These are phyloP conservation scores for Arabidopsis lyrata DNA, from an alignment of 441 rosid species.

Conservation along the genomic window DNA sequence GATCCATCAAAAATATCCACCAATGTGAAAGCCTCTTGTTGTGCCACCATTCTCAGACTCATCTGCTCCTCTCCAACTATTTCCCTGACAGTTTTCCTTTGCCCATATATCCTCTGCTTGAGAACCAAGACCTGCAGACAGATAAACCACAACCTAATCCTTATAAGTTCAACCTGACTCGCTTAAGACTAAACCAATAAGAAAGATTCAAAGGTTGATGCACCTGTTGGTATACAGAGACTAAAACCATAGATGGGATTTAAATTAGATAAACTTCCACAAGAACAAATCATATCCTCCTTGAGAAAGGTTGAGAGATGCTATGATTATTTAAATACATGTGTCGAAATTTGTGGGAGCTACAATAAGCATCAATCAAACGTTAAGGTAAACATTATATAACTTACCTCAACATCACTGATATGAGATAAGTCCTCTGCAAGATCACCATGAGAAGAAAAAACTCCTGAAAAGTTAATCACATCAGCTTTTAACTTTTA, in stretches of 20 bases:
- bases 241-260: slow-evolving; percentile 39
- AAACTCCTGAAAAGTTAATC: slow-evolving; percentile 11
- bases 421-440: slow-evolving; percentile 36
- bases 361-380: slow-evolving; percentile 18
- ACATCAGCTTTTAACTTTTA: background rate
- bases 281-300: slow-evolving; percentile 7
- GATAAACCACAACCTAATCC: no score
- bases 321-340: background rate
- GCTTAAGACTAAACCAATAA: no score
- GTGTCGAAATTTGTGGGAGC: background rate
- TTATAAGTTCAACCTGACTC: no score
- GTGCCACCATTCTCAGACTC: no score
- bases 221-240: slow-evolving; percentile 26
- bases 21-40: no score
- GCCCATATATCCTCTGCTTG: no score
- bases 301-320: background rate
- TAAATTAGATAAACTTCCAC: slow-evolving; percentile 27
- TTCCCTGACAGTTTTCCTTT: no score
- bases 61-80: no score
- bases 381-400: background rate
- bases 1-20: no score
- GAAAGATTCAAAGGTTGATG: no score
- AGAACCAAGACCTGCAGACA: no score
- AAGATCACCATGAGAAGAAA: slow-evolving; percentile 11
- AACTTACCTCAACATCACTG: slow-evolving; percentile 43